These are phyloP conservation scores for Ogataea polymorpha DNA, from an alignment of 805 yeast genomes.

Conservation along the genomic window DNA sequence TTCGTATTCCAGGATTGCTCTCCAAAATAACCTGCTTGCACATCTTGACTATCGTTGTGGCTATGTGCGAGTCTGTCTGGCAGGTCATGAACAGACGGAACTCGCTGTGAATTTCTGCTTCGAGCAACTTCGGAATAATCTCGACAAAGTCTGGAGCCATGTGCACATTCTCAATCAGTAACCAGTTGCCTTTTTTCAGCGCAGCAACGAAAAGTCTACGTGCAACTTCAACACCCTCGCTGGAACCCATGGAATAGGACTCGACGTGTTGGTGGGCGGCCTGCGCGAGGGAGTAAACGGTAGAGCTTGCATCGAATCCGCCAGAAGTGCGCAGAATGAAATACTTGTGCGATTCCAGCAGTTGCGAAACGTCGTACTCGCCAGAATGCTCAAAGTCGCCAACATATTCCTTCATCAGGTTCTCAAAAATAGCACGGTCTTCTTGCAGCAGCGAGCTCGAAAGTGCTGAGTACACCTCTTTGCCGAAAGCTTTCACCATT, in stretches of 20 bases:
- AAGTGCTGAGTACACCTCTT: conserved; percentile 42
- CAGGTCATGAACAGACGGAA: conserved; percentile 70
- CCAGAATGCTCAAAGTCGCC: background rate
- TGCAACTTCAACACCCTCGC: conserved; percentile 59
- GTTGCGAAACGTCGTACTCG: conserved; percentile 29
- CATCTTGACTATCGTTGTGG: conserved; percentile 53
- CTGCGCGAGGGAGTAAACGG: conserved; percentile 45
- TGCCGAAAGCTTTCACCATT: conserved; percentile 40
- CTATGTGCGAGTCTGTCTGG: conserved; percentile 43
- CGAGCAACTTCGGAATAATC: conserved; percentile 46
- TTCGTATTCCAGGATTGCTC: conserved; percentile 56
- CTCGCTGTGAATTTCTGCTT: conserved; percentile 26
- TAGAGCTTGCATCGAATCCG: conserved; percentile 65
- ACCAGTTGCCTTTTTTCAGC: conserved; percentile 57
- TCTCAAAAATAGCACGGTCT: conserved; percentile 46
- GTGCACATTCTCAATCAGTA: conserved; percentile 78
- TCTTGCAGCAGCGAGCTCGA: conserved; percentile 44
- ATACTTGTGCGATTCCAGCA: conserved; percentile 31
- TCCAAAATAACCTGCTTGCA: conserved; percentile 62
- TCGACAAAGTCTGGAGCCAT: conserved; percentile 65
- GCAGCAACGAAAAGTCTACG: conserved; percentile 48
- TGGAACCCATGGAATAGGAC: conserved; percentile 70
- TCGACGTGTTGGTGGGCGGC: conserved; percentile 28
- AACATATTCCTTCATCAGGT: conserved; percentile 27
- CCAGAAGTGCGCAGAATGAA: conserved; percentile 55